Conservation (phyloP, 495 filamentous ascomycete species). For the Ascodesmis nigricans region DNA sequence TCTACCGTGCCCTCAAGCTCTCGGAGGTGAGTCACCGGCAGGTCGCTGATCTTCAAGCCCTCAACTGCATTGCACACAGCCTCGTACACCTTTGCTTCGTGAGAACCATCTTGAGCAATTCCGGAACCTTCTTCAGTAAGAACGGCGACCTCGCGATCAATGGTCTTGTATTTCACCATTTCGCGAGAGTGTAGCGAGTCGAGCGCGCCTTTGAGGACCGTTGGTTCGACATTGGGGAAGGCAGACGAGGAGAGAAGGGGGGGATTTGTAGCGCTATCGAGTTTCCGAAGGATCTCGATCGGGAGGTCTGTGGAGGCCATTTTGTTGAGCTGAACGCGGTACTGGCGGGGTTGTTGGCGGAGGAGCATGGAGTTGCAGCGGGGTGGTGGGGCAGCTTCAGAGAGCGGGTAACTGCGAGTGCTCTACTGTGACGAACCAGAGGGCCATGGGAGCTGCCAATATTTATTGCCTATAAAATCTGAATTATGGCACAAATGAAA, state of each 20-base stretch:
- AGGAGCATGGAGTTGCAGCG: no score
- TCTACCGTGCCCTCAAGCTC: neutral
- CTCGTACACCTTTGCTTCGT: constrained; percentile 87
- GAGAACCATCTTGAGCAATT: constrained; percentile 67
- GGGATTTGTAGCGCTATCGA: constrained; percentile 35
- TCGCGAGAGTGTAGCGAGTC: constrained; percentile 62
- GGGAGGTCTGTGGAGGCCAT: constrained; percentile 46
- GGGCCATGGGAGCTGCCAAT: no score
- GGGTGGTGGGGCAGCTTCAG: no score
- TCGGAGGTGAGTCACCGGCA: constrained; percentile 27
- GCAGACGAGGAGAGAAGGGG: constrained; percentile 50
- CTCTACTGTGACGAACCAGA: no score
- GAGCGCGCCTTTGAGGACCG: constrained; percentile 60
- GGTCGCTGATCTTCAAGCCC: constrained; percentile 57
- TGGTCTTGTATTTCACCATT: constrained; percentile 69
- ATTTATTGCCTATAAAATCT: no score
- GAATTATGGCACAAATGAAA: no score
- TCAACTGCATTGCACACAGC: constrained; percentile 55
- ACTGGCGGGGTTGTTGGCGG: no score
- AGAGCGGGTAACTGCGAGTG: no score
- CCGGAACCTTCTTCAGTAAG: constrained; percentile 58
- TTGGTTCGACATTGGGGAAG: constrained; percentile 51
- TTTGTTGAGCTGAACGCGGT: no score
- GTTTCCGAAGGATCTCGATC: constrained; percentile 39
- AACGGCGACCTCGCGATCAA: constrained; percentile 53